Conservation (phyloP, 2,329 filamentous ascomycete species). For the Cordyceps cicadae region DNA sequence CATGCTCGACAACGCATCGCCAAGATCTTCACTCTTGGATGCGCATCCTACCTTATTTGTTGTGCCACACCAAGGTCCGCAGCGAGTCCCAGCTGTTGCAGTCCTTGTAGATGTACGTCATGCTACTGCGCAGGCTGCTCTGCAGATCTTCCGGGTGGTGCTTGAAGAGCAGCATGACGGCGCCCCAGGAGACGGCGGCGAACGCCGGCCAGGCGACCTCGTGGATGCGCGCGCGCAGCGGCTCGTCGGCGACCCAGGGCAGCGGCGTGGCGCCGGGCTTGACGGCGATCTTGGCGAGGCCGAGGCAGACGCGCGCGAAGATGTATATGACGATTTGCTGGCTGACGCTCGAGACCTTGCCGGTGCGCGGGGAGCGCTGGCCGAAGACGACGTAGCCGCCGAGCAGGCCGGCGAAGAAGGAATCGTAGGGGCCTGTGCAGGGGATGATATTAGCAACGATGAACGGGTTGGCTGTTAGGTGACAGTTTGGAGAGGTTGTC, state of each 20-base stretch:
- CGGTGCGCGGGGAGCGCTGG: conserved; percentile 49
- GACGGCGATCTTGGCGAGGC: conserved; percentile 73
- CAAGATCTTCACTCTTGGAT: too few relatives aligned
- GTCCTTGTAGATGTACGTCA: conserved; percentile 93
- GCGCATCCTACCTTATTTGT: conserved; percentile 40
- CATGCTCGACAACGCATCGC: too few relatives aligned
- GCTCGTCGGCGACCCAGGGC: conserved; percentile 40
- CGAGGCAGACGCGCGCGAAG: conserved; percentile 82
- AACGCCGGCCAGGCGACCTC: conserved; percentile 87
- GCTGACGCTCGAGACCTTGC: conserved; percentile 69
- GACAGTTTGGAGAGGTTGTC: too few relatives aligned
- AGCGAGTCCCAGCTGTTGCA: conserved; percentile 84
- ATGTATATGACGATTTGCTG: conserved; percentile 99
- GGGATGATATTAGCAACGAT: not conserved
- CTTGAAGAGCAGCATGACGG: conserved; percentile 92
- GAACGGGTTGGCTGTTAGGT: not conserved
- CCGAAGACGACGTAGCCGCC: conserved; percentile 95
- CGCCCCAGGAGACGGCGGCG: conserved; percentile 81
- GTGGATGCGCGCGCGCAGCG: conserved; percentile 42
- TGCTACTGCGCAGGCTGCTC: conserved; percentile 83
- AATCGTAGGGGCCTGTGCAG: conserved; percentile 59
- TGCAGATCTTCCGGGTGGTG: conserved; percentile 89
- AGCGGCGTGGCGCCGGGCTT: conserved; percentile 47
- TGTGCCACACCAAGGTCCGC: conserved; percentile 78
- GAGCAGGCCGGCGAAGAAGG: conserved; percentile 75